Percentiles rank a stretch among this genome's conserved stretches.
Conservation (phyloP, 2,329 filamentous ascomycete genomes). For the Beauveria scarabaeidicola region DNA sequence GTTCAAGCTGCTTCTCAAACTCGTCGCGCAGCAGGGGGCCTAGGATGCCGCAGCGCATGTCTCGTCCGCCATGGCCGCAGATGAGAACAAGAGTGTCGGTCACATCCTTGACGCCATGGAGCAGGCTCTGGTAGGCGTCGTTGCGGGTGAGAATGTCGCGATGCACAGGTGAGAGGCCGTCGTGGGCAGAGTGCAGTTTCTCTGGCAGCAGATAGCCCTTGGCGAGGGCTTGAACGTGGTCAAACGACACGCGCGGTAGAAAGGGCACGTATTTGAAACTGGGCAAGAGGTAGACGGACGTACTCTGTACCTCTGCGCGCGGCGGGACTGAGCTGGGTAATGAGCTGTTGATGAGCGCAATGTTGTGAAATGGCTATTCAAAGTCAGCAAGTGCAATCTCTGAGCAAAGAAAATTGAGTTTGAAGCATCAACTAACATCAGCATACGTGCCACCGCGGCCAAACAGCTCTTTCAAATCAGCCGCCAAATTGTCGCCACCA, state of each 20-base stretch:
- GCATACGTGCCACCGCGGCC: slow-evolving; percentile 57
- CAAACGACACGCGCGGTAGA: slow-evolving; percentile 54
- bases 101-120: slow-evolving; percentile 52
- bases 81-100: slow-evolving; percentile 69
- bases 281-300: slow-evolving; percentile 70
- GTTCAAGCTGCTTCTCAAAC: slow-evolving; percentile 54
- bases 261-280: slow-evolving; percentile 72
- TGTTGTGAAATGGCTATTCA: slow-evolving; percentile 69
- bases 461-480: slow-evolving; percentile 62
- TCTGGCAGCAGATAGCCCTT: slow-evolving; percentile 58
- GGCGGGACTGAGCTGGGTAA: slow-evolving; percentile 51
- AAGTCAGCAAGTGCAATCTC: background rate
- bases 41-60: slow-evolving; percentile 72
- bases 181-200: slow-evolving; percentile 53
- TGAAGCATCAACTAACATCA: slow-evolving; percentile 44
- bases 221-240: slow-evolving; percentile 48
- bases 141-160: slow-evolving; percentile 43
- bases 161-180: slow-evolving; percentile 49
- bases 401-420: fast-evolving
- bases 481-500: slow-evolving; percentile 55
- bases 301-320: slow-evolving; percentile 37
- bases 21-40: slow-evolving; percentile 64
- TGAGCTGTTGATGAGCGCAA: slow-evolving; percentile 69
- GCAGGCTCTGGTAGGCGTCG: slow-evolving; percentile 40
- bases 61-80: slow-evolving; percentile 78